Base-by-base conservation (phyloP, 805 yeast genomes). In the Tetrapisispora namnaoensis region DNA sequence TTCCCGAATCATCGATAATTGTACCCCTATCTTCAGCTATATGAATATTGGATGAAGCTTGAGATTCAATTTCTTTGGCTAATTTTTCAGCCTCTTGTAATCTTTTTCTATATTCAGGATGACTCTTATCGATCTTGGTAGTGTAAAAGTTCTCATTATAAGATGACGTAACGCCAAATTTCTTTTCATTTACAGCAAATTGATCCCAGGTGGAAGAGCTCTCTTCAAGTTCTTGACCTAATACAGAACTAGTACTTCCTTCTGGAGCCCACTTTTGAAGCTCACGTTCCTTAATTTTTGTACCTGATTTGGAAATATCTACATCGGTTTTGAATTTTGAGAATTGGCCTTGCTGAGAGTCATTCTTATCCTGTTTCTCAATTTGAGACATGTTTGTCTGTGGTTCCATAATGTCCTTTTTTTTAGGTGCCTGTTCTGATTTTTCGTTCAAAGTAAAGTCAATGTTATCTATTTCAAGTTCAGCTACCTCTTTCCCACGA, bases 11-110 rank as follows among this genome's bases (percentile, higher is more conserved):
- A 62, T 86, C 95, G 37, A 84, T 76, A 17, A 65, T 59, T 16
- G 80, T 53, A 24, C 95, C 95, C 65, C 99, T 80, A 66, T 91
- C 99, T 64, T 91, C 99, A 53, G 95, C 91, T 24, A 90, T 54
- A 63, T 93, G 98, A 28, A 78, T 69, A 61, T 86, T 89, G 22
- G 82, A 75, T 46, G 72, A 63, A 7, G 76, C 72, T 56, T 79
- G 83, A 37, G 75, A 68, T 65, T 86, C 93, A 57, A 91, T 91
- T 62, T 93, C 98, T 43, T 71, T 74, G 1, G 98, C 96, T 49
- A 93, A 66, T 55, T 72, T 71, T 44, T 82, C 89, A 3, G 99
- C 99, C 50, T 77, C 77, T 49, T 71, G 76, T 50, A 80, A 70
- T 48, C 86, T 74, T 58, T 76, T 75, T 44, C 73, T 67, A 65